Evolutionary conservation across 768 basidiomycete species (phyloP), one percentile per base, ranked within the genome.

Genomic region (Tremella fuciformis): DNA sequence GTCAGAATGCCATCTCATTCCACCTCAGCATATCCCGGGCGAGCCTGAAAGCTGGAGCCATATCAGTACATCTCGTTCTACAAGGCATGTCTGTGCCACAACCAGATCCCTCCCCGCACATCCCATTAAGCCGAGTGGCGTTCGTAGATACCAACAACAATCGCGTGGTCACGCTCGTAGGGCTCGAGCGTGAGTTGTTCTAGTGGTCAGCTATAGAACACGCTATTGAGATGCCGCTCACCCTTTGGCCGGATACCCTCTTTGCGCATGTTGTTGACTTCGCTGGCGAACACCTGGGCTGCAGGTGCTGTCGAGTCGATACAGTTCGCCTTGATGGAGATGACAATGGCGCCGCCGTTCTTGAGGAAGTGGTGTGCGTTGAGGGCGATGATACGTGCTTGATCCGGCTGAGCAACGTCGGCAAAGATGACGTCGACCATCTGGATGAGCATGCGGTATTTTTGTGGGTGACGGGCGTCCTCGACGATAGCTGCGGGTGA

Each of bases 261-360:
- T 48, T 82, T 81, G 76, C 87, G 85, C 71, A 98, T 81, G 62
- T 80, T 83, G 75, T 91, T 84, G 41, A 97, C 88, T 79, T 98
- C 91, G 38, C 82, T 79, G 1, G 90, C 87, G 69, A 98, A 99
- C 48, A 98, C 87, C 22, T 85, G 86, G 63, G 91, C 89, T 9
- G 96, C 85, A 1, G 90, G 85, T 2, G 83, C 84, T n/a, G 93
- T 97, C 42, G 91, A 97, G 78, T 99, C 96, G 77, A 99, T 88
- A 82, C 96, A 99, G 70, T 88, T 91, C 26, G 96, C 96, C 81
- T 99, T 99, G 84, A 99, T 96, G 55, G 94, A 98, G 64, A 99
- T 91, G 69, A 99, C 86, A 68, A 84, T 81, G 70, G 96, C 90
- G 1, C 96, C 96, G 26, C 84, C 84, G 77, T 93, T 87, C 78